Percentiles rank a stretch among this genome's conserved stretches.
Conservation (phyloP, 495 filamentous ascomycete genomes). For the Aspergillus carlsbadensis region DNA sequence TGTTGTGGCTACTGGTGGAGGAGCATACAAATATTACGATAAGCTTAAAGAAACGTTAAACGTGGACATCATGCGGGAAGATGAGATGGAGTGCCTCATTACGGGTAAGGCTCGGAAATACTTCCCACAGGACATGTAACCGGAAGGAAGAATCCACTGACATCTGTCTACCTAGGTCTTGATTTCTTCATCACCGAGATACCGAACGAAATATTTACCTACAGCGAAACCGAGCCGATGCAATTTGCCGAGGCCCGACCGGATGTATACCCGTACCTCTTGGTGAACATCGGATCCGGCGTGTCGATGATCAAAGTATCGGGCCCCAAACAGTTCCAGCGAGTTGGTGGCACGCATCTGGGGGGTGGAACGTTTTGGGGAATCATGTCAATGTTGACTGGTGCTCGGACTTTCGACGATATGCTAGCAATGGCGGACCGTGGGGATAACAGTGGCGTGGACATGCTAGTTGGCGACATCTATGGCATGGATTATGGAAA, state of each 20-base stretch:
- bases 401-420: slow-evolving; percentile 87
- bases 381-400: slow-evolving; percentile 83
- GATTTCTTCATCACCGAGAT: slow-evolving; percentile 99
- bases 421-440: slow-evolving; percentile 93
- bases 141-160: not conserved
- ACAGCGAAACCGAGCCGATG: slow-evolving; percentile 85
- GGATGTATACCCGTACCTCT: slow-evolving; percentile 90
- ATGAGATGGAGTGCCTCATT: slow-evolving; percentile 99
- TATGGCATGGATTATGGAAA: slow-evolving; percentile 95
- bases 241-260: slow-evolving; percentile 69
- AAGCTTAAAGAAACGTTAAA: slow-evolving; percentile 75
- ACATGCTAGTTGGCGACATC: slow-evolving; percentile 98
- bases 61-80: slow-evolving; percentile 85
- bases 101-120: slow-evolving; percentile 57
- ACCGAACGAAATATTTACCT: slow-evolving; percentile 93
- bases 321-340: slow-evolving; percentile 77
- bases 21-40: slow-evolving; percentile 94
- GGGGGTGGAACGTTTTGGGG: slow-evolving; percentile 98
- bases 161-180: slow-evolving; percentile 55
- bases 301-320: slow-evolving; percentile 99
- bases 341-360: slow-evolving; percentile 91
- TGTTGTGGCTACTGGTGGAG: slow-evolving; percentile 93
- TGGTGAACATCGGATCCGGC: slow-evolving; percentile 98
- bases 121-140: not conserved
- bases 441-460: slow-evolving; percentile 88